Conservation (phyloP, 495 filamentous ascomycete genomes). For the Hypomontagnella monticulosa region DNA sequence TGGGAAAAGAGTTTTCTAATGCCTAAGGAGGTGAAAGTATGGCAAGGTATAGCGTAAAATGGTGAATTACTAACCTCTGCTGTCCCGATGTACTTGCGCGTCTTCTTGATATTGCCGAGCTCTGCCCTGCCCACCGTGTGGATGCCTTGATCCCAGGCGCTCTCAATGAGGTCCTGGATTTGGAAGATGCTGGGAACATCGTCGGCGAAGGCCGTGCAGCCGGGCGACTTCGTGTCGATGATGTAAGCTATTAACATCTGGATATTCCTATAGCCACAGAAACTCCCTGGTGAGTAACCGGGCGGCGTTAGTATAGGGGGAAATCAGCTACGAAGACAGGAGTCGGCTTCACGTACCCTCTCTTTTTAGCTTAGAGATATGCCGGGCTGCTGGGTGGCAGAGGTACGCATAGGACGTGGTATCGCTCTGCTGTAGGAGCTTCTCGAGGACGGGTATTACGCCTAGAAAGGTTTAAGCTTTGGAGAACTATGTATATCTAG, state of each 20-base stretch:
- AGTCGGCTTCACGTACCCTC: slow-evolving; percentile 59
- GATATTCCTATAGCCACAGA: slow-evolving; percentile 98
- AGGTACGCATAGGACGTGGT: slow-evolving; percentile 75
- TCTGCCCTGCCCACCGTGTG: slow-evolving; percentile 77
- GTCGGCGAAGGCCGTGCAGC: slow-evolving; percentile 66
- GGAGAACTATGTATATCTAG: background rate
- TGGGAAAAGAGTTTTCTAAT: background rate
- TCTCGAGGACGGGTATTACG: slow-evolving; percentile 78
- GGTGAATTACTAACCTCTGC: slow-evolving; percentile 71
- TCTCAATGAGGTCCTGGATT: slow-evolving; percentile 89
- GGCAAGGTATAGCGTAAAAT: background rate
- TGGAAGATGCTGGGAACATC: slow-evolving; percentile 80
- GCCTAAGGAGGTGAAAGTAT: background rate
- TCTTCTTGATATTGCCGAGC: slow-evolving; percentile 87
- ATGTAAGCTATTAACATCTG: slow-evolving; percentile 92
- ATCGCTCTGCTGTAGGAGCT: slow-evolving; percentile 73
- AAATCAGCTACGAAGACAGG: background rate
- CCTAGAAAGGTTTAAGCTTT: slow-evolving; percentile 53
- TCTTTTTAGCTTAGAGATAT: slow-evolving; percentile 80
- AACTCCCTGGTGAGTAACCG: slow-evolving; percentile 67
- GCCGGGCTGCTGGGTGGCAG: slow-evolving; percentile 78
- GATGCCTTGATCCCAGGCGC: slow-evolving; percentile 88
- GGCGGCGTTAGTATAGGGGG: background rate
- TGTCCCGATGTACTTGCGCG: slow-evolving; percentile 95
- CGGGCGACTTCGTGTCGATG: slow-evolving; percentile 62